A percentile compares a stretch with the other conserved stretches of the same genome.
phyloP scores from a whole-genome alignment of 2,329 filamentous ascomycete species.

The Aspergillus persii region DNA sequence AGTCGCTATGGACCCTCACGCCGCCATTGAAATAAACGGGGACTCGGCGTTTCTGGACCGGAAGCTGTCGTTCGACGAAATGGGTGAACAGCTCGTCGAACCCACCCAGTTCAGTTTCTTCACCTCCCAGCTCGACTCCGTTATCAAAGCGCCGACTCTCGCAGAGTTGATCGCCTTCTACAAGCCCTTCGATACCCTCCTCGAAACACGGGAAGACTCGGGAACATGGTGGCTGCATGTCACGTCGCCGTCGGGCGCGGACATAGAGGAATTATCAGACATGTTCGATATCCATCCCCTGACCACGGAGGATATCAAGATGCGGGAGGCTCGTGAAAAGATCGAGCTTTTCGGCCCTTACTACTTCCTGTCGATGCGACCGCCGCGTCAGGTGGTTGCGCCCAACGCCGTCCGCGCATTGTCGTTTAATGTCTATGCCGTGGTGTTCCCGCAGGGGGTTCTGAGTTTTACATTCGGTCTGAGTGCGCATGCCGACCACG shows the following conservation, averaged over 20 bases:
- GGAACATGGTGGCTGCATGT: constrained; percentile 98
- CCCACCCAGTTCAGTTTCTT: constrained; percentile 88
- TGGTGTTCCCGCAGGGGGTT: constrained; percentile 89
- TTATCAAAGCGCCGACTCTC: constrained; percentile 79
- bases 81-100: constrained; percentile 28
- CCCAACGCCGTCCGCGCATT: constrained; percentile 75
- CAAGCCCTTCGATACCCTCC: constrained; percentile 69
- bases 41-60: background rate
- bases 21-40: background rate
- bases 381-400: constrained; percentile 75
- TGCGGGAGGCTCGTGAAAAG: constrained; percentile 90
- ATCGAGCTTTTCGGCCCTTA: constrained; percentile 96
- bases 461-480: constrained; percentile 85
- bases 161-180: constrained; percentile 79
- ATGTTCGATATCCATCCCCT: constrained; percentile 93
- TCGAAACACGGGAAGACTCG: constrained; percentile 50
- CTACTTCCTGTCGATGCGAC: constrained; percentile 93
- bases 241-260: constrained; percentile 79
- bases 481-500: constrained; percentile 78
- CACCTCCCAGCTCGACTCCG: constrained; percentile 84
- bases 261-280: constrained; percentile 82
- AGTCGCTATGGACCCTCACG: background rate
- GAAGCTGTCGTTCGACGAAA: background rate
- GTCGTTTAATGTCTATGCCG: constrained; percentile 87
- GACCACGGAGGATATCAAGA: constrained; percentile 90